A percentile compares a stretch with the other conserved stretches of the same genome.
Conservation (phyloP, 768 basidiomycete genomes). For the Xerocomellus amylosporus region DNA sequence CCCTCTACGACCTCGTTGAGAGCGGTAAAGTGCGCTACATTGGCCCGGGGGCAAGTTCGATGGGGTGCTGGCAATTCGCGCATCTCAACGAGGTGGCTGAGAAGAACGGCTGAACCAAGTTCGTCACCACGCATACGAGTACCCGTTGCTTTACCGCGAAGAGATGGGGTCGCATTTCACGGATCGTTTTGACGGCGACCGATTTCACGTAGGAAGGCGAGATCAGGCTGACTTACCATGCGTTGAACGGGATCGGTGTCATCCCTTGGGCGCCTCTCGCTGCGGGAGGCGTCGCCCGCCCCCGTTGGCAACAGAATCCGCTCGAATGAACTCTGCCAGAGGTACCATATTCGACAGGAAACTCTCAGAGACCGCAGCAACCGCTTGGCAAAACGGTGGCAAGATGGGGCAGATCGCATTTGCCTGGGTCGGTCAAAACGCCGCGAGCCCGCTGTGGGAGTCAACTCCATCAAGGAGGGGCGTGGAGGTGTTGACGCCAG, state of each 20-base stretch:
- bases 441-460: slow-evolving; percentile 45
- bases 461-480: slow-evolving; percentile 33
- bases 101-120: slow-evolving; percentile 48
- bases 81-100: slow-evolving; percentile 44
- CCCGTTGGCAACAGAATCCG: slow-evolving; percentile 27
- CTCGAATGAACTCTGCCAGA: slow-evolving; percentile 12
- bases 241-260: slow-evolving; percentile 47
- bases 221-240: slow-evolving; percentile 44
- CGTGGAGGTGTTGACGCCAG: too few species aligned
- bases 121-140: slow-evolving; percentile 56
- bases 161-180: slow-evolving; percentile 33
- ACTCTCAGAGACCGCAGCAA: slow-evolving; percentile 30
- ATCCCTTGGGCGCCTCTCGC: slow-evolving; percentile 51
- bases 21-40: slow-evolving; percentile 52
- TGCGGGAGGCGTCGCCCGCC: slow-evolving; percentile 39
- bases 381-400: slow-evolving; percentile 40
- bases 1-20: slow-evolving; percentile 47
- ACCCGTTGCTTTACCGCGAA: slow-evolving; percentile 53
- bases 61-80: slow-evolving; percentile 47
- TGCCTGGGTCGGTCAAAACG: slow-evolving; percentile 41
- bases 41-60: slow-evolving; percentile 46
- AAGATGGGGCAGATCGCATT: slow-evolving; percentile 48
- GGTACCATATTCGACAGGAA: slow-evolving; percentile 26
- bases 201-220: slow-evolving; percentile 38
- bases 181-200: neutral